Conservation (phyloP, 2,329 filamentous ascomycete genomes). For the Davidsoniella virescens region DNA sequence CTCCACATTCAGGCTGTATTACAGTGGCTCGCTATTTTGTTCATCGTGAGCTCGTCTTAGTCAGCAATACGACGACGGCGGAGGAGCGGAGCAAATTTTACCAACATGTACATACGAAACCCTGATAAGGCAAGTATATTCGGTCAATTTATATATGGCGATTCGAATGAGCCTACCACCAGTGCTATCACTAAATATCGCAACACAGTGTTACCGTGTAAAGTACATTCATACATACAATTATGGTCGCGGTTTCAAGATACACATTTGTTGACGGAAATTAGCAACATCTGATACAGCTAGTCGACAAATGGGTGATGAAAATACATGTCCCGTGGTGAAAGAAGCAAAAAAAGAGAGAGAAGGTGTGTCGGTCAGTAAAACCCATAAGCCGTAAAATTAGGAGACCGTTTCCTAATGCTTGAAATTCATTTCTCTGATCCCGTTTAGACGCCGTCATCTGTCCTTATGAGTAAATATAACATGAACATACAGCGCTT, state of each 20-base stretch:
- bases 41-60: neutral
- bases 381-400: constrained; percentile 13
- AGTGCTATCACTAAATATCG: too few species aligned
- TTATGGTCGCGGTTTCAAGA: too few species aligned
- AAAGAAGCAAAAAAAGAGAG: neutral
- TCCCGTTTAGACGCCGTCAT: constrained; percentile 54
- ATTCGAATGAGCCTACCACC: neutral
- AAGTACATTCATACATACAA: too few species aligned
- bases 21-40: neutral
- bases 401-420: constrained; percentile 14
- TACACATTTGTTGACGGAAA: too few species aligned
- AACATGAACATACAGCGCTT: constrained; percentile 49
- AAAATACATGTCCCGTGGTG: too few species aligned
- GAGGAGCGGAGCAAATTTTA: neutral
- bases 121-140: neutral
- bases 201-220: too few species aligned
- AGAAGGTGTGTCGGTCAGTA: constrained; percentile 9
- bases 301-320: too few species aligned
- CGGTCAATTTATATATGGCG: neutral
- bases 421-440: constrained; percentile 25
- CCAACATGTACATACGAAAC: neutral
- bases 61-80: constrained; percentile 5
- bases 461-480: constrained; percentile 22
- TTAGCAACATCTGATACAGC: too few species aligned
- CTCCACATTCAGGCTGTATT: constrained; percentile 12